These are phyloP conservation scores for Lagerstroemia speciosa DNA, from an alignment of 345 rosid species.

Conservation along the genomic window DNA sequence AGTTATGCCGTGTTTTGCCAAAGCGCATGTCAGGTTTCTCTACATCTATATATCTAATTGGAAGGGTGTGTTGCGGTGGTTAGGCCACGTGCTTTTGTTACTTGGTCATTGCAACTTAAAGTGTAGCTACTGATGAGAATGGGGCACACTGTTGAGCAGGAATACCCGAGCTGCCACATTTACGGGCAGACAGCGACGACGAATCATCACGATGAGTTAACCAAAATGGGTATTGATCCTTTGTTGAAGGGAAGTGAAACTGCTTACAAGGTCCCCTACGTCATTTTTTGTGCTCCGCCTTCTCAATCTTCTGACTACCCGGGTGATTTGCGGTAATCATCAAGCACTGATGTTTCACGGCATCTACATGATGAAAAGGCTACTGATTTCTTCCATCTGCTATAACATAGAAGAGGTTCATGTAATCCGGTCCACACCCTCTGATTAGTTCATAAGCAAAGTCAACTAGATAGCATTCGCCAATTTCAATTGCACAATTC, in stretches of 20 bases:
- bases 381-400: background rate
- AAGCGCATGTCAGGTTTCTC: background rate
- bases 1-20: background rate
- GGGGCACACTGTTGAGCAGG: constrained; percentile 36
- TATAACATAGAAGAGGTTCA: background rate
- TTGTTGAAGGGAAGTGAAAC: constrained; percentile 39
- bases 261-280: constrained; percentile 46
- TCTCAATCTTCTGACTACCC: constrained; percentile 69
- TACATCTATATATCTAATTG: background rate
- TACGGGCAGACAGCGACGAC: constrained; percentile 69
- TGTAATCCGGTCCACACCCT: background rate
- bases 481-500: background rate
- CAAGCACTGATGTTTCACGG: background rate
- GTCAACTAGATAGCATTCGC: background rate
- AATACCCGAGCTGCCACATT: constrained; percentile 61
- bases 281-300: constrained; percentile 94
- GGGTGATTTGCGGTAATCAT: constrained; percentile 61
- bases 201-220: constrained; percentile 75
- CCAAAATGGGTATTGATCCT: constrained; percentile 69
- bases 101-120: background rate
- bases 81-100: background rate
- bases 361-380: background rate
- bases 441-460: background rate
- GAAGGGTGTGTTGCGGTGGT: background rate
- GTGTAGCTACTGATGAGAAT: background rate